Percentiles rank a stretch among this genome's conserved stretches.
phyloP scores from a whole-genome alignment of 176 grass and related monocot genomes.

The Oropetium thomaeum region DNA sequence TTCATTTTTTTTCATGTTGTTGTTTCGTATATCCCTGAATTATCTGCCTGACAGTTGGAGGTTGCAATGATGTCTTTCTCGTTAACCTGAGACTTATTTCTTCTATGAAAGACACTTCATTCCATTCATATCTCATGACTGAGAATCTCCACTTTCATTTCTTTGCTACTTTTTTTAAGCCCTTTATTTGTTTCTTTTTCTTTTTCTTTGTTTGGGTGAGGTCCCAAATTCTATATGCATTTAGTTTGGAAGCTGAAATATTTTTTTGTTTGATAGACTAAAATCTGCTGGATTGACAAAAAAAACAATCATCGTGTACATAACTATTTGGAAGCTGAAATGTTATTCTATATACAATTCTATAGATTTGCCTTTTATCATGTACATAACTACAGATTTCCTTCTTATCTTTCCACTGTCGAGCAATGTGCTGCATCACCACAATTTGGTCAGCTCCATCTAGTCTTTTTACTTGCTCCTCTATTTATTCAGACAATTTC shows the following conservation, averaged over 20 bases:
- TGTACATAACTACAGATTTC: background rate
- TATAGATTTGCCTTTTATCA: background rate
- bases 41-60: background rate
- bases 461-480: background rate
- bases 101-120: constrained; percentile 36
- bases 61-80: constrained; percentile 43
- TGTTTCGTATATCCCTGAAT: background rate
- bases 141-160: constrained; percentile 6
- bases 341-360: no score
- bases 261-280: no score
- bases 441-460: background rate
- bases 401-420: background rate
- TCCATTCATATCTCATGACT: constrained; percentile 41
- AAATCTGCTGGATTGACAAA: no score
- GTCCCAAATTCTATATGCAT: no score
- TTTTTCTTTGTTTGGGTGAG: background rate
- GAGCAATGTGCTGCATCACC: background rate
- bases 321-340: no score
- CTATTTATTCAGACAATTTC: background rate
- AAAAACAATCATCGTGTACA: no score
- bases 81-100: constrained; percentile 40
- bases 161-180: background rate
- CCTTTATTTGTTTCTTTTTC: no score
- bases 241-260: background rate
- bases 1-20: background rate